These are phyloP conservation scores for Sugiyamaella sp. DNA, from an alignment of 1,139 yeast genomes.

Conservation along the genomic window DNA sequence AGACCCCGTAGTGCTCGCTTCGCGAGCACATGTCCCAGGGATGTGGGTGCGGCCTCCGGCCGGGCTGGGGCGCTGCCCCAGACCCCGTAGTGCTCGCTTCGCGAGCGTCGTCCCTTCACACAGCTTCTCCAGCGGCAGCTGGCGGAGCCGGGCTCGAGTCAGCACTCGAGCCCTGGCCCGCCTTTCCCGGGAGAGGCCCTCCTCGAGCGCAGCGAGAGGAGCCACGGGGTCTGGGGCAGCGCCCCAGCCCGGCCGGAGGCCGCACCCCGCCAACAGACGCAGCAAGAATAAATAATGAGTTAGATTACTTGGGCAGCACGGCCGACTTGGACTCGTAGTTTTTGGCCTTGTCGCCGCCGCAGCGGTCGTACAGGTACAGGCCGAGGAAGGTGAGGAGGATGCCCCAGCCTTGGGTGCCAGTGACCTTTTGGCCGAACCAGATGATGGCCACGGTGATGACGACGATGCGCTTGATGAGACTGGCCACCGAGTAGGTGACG, in stretches of 20 bases:
- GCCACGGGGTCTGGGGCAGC: not conserved
- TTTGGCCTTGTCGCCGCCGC: constrained; percentile 53
- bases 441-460: constrained; percentile 79
- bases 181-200: too few species aligned
- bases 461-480: constrained; percentile 81
- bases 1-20: not conserved
- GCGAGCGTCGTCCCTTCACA: not conserved
- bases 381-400: constrained; percentile 67
- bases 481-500: constrained; percentile 89
- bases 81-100: not conserved
- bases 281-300: constrained; percentile 3
- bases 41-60: not conserved
- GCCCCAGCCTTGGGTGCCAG: constrained; percentile 66
- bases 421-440: constrained; percentile 65
- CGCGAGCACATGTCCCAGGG: too few species aligned
- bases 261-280: too few species aligned
- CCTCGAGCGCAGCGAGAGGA: not conserved
- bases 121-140: not conserved
- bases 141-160: not conserved
- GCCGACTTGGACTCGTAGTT: constrained; percentile 22
- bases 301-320: constrained; percentile 29
- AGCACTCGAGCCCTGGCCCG: too few species aligned
- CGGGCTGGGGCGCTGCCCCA: not conserved
- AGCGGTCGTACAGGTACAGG: constrained; percentile 67
- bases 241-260: not conserved